These are phyloP conservation scores for Penicillium paneum DNA, from an alignment of 2,329 filamentous ascomycete genomes.

Conservation along the genomic window DNA sequence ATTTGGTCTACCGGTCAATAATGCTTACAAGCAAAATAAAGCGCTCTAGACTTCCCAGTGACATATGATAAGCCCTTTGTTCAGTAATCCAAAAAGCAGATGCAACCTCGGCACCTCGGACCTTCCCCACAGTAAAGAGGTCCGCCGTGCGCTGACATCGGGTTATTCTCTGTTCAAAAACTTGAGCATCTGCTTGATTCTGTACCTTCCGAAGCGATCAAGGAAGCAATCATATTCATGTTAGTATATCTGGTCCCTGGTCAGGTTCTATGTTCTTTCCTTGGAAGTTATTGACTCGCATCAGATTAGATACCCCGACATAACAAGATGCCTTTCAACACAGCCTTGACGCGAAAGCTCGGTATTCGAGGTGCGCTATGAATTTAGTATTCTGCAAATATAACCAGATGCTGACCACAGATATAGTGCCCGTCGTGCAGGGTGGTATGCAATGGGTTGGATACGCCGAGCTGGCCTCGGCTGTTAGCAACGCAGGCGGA, in stretches of 20 bases:
- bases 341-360: slow-evolving; percentile 59
- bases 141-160: slow-evolving; percentile 21
- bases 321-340: slow-evolving; percentile 60
- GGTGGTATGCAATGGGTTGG: slow-evolving; percentile 58
- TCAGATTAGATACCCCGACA: slow-evolving; percentile 10
- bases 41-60: too few relatives aligned
- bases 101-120: slow-evolving; percentile 33
- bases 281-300: slow-evolving; percentile 4
- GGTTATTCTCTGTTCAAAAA: slow-evolving; percentile 5
- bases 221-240: neutral
- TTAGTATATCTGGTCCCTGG: neutral
- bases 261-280: neutral
- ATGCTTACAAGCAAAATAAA: neutral
- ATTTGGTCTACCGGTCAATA: neutral
- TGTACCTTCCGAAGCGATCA: neutral
- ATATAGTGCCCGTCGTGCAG: slow-evolving; percentile 48
- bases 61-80: neutral
- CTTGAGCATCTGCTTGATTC: neutral
- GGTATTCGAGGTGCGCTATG: slow-evolving; percentile 47
- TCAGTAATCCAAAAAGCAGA: slow-evolving; percentile 6
- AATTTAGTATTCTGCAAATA: neutral
- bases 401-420: slow-evolving; percentile 2
- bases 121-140: slow-evolving; percentile 25
- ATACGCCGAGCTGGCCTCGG: slow-evolving; percentile 52
- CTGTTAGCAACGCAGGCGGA: slow-evolving; percentile 54